Evolutionary conservation across 106 monocot genomes (phyloP), one percentile per base, ranked within the genome.

Genomic region (Alisma plantagoaquatica): DNA sequence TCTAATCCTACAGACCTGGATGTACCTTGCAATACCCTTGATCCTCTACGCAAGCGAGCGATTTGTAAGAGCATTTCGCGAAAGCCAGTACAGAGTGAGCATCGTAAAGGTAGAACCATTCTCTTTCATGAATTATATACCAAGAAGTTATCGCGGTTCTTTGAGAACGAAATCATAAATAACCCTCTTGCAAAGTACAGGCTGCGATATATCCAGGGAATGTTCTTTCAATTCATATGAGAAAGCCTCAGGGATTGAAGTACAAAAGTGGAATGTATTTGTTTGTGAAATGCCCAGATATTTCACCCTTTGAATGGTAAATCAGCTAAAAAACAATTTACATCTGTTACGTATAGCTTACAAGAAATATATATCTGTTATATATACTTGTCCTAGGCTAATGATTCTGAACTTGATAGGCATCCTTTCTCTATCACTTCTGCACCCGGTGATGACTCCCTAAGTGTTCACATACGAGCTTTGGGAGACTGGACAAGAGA

Each of bases 231-330:
- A 60, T 94, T 46, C 75, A 87, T 43, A 94, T 94, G 93, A 88
- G 70, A 54, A 94, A 69, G 47, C 93, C 93, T 48, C 69, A 60
- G 59, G 80, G 74, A 31, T 94, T 94, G 64, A 87, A 73, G 64
- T 94, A 94, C 56, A 87, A 80, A 59, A 94, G 93, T 52, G 93
- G 93, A 64, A 94, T 87, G 93, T 87, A 94, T 38, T 59, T 94
- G 51, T 94, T 94, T 60, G 65, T 94, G 27, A 94, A 94, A 70
- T 94, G 93, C 31, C 87, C 93, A 21, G 84, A 80, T 69, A 70
- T 94, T 27, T 94, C 93, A 9, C 74, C 83, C 22, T 94, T 72
- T 64, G 93, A 94, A 75, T 94, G 93, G 93, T 94, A 87, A 23
- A 48, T 67, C 54, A n/a, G n/a, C 15, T 26, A 53, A 23, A 41